These are phyloP conservation scores for Coemansia sp. DNA, from an alignment of 192 early-diverging fungal genomes.

Conservation along the genomic window DNA sequence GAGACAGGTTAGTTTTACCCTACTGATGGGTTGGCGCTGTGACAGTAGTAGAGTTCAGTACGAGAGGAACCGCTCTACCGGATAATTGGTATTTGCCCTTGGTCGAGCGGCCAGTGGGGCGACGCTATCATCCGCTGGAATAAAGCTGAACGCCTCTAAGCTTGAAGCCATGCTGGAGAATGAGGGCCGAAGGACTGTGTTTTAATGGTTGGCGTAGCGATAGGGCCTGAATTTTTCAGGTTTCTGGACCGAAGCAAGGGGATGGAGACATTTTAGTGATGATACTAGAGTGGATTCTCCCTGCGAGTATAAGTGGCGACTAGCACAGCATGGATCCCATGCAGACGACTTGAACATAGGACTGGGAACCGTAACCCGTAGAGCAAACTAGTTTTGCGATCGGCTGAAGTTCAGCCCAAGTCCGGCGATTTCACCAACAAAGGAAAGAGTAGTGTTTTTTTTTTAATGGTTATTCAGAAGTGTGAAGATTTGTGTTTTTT, in stretches of 20 bases:
- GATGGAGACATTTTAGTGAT: too few relatives aligned
- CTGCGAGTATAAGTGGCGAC: constrained; percentile 31
- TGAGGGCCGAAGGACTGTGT: constrained; percentile 32
- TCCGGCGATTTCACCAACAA: constrained; percentile 11
- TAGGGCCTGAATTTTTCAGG: constrained; percentile 21
- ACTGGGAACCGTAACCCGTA: constrained; percentile 58
- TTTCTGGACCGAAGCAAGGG: constrained; percentile 36
- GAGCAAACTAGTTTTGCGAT: constrained; percentile 59
- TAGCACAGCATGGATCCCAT: constrained; percentile 53
- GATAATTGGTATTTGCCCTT: constrained; percentile 76
- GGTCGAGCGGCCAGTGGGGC: constrained; percentile 70
- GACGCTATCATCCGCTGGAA: constrained; percentile 76
- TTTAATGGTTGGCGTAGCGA: constrained; percentile 54
- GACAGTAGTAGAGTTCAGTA: constrained; percentile 78
- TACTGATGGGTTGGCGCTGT: constrained; percentile 75
- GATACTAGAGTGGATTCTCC: too few relatives aligned
- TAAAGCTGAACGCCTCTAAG: constrained; percentile 78
- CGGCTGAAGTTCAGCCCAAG: constrained; percentile 56
- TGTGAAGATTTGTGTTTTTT: background rate
- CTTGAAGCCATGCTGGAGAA: constrained; percentile 71
- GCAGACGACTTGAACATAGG: constrained; percentile 55
- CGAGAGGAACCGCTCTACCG: constrained; percentile 75
- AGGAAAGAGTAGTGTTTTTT: too few relatives aligned
- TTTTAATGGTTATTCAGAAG: background rate
- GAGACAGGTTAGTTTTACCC: constrained; percentile 96